Evolutionary conservation across 2,329 filamentous ascomycete genomes (phyloP), one percentile per base, ranked within the genome.

Genomic region (Macrophomina pseudophaseolina): DNA sequence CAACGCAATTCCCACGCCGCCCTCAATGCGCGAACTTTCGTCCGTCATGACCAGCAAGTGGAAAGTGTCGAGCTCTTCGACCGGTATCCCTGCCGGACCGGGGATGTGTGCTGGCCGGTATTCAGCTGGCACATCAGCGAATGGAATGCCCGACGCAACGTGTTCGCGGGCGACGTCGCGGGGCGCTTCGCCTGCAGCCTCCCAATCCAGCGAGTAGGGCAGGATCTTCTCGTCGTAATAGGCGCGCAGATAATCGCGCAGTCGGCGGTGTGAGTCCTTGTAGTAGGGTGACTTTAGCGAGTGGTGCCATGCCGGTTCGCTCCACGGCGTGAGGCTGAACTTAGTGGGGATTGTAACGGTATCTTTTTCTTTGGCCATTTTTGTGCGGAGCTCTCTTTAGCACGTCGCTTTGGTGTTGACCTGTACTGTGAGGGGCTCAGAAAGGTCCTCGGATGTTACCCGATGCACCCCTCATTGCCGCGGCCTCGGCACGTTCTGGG

Each of bases 131-230:
- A 83, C 78, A 51, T 83, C 81, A 1, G 75, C 74, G 68, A 82
- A 82, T 1, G 78, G 72, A 66, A 80, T 80, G 14, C 81, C 81
- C 8, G 80, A 78, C 6, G 73, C 71, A 3, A 78, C 79, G 75
- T 77, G 81, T 66, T 75, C 73, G 38, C 76, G 67, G 9, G 73
- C 71, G 16, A 70, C 85, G 64, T 84, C 74, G 1, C 84, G 84
- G 2, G 84, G 83, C 3, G 81, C 82, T 73, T 76, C 78, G 49
- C 82, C 82, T 28, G 75, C 74, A 64, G 78, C 80, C 69, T 91
- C 89, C 88, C 89, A 91, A 46, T 90, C 86, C 38, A 88, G 82
- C 4, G 85, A 84, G 69, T 84, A 80, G 0, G 87, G 88, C 1
- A 85, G 78, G 52, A 91, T 80, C 44, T 88, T 78, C 1, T 82